A percentile compares a stretch with the other conserved stretches of the same genome.
Evolutionary conservation across 768 basidiomycete genomes (phyloP).

Genomic region (Leccinum variicolor): DNA sequence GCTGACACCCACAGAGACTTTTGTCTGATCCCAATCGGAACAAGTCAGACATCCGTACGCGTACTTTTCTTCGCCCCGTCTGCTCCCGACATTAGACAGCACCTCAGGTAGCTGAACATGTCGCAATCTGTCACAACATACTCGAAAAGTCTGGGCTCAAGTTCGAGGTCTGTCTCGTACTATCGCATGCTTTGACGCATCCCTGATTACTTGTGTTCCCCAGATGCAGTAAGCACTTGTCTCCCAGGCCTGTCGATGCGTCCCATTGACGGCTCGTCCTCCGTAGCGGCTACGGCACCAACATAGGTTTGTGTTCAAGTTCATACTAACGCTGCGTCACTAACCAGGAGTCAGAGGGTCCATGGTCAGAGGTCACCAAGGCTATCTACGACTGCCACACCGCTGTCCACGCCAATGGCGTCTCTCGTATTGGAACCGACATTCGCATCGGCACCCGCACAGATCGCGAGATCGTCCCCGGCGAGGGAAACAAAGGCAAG

Average conservation of each 20-base stretch:
- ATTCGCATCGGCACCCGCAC: constrained; percentile 91
- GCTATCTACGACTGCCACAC: constrained; percentile 91
- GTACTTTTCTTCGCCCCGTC: constrained; percentile 1
- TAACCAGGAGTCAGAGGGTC: constrained; percentile 54
- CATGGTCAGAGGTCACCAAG: constrained; percentile 79
- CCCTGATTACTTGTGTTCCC: not conserved
- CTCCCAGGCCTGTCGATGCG: constrained; percentile 31
- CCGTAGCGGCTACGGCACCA: constrained; percentile 85
- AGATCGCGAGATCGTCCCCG: constrained; percentile 59
- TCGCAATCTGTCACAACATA: constrained; percentile 79
- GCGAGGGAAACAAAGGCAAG: constrained; percentile 76
- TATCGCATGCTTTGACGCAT: not conserved
- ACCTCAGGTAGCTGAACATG: constrained; percentile 65
- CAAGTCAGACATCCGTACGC: constrained; percentile 64
- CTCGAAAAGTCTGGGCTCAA: constrained; percentile 80
- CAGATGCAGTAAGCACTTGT: constrained; percentile 38
- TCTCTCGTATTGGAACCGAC: constrained; percentile 81
- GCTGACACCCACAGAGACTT: constrained; percentile 53
- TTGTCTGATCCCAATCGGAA: constrained; percentile 86
- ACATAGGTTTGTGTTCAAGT: constrained; percentile 52
- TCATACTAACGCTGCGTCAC: not conserved
- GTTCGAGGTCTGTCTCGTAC: constrained; percentile 58
- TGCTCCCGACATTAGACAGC: not conserved
- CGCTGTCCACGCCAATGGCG: constrained; percentile 76
- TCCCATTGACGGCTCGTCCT: constrained; percentile 10